Base-by-base conservation (phyloP, 1,284 basidiomycete genomes). In the Moniliophthora roreri region DNA sequence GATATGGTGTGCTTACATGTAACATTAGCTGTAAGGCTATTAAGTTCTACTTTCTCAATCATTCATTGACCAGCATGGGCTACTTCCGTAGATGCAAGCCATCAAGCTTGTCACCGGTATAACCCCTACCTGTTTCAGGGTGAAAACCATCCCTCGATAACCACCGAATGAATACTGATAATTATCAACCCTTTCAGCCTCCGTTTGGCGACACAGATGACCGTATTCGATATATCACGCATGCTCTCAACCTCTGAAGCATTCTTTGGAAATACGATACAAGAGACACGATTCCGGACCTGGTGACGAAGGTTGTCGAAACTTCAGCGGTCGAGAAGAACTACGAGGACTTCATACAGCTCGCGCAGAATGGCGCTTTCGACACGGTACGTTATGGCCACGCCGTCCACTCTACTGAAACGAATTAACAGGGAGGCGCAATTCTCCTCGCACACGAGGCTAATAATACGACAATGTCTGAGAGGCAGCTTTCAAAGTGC, bases 71-170 rank as follows among this genome's bases (percentile, higher is more conserved):
- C n/a, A n/a, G n/a, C n/a, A n/a, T n/a, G n/a, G n/a, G n/a, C n/a
- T n/a, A n/a, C n/a, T n/a, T n/a, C n/a, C n/a, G n/a, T 56, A 81
- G 80, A 68, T 80, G 58, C 56, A 81, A 69, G 69, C 71, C 1
- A 75, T 82, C 51, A 80, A 81, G 57, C 63, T 79, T 16, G 75
- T 75, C 13, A 64, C 79, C 15, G 84, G 85, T 36, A 76, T 87
- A 10, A 88, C 87, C 0, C 82, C 84, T 10, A 85, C 82, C 41
- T 87, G 81, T 59, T 88, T 86, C 82, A 75, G 88, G 55, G 78
- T 80, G 53, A 52, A 69, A 13, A 15, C 34, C 23, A 16, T 3
- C 28, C 13, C 16, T 16, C 44, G 8, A 16, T n/a, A 44, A 50
- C 53, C 53, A 28, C 35, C 21, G 23, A 11, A 10, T n/a, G 8